Percentiles rank a stretch among this genome's conserved stretches.
These are phyloP conservation scores for Epichloe gansuensis DNA, from an alignment of 2,329 filamentous ascomycete species.

Conservation along the genomic window DNA sequence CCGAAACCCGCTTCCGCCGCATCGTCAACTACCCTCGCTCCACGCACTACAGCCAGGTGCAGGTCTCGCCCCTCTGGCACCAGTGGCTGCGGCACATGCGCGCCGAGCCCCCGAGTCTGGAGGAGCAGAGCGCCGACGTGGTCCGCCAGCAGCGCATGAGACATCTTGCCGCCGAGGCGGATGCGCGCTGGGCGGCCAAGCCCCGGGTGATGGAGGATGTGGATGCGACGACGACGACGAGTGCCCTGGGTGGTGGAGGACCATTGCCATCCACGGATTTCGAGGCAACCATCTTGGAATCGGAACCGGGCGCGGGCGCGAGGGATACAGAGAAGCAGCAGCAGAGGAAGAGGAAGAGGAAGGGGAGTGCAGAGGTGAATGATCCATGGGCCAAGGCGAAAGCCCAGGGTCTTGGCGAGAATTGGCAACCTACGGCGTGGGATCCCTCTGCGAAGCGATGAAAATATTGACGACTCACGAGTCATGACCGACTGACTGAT, in stretches of 20 bases:
- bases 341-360: conserved; percentile 1
- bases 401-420: conserved; percentile 39
- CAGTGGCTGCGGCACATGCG: conserved; percentile 55
- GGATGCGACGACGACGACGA: neutral
- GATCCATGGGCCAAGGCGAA: conserved; percentile 47
- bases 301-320: neutral
- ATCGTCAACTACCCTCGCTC: conserved; percentile 46
- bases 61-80: conserved; percentile 51
- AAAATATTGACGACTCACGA: neutral
- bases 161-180: conserved; percentile 45
- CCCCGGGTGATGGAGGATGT: conserved; percentile 32
- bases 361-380: conserved; percentile 10
- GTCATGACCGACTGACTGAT: too few relatives aligned
- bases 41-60: conserved; percentile 41
- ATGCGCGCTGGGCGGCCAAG: conserved; percentile 51
- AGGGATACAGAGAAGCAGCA: neutral
- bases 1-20: conserved; percentile 40
- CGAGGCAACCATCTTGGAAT: neutral
- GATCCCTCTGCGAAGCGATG: conserved; percentile 23
- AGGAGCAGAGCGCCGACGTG: conserved; percentile 43
- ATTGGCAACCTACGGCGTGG: conserved; percentile 58
- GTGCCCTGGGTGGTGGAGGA: neutral
- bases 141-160: conserved; percentile 39
- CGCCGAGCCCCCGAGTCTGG: conserved; percentile 37
- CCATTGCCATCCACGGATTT: too few relatives aligned